A percentile compares a stretch with the other conserved stretches of the same genome.
Conservation (phyloP, 2,329 filamentous ascomycete genomes). For the Phialophora chinensis region DNA sequence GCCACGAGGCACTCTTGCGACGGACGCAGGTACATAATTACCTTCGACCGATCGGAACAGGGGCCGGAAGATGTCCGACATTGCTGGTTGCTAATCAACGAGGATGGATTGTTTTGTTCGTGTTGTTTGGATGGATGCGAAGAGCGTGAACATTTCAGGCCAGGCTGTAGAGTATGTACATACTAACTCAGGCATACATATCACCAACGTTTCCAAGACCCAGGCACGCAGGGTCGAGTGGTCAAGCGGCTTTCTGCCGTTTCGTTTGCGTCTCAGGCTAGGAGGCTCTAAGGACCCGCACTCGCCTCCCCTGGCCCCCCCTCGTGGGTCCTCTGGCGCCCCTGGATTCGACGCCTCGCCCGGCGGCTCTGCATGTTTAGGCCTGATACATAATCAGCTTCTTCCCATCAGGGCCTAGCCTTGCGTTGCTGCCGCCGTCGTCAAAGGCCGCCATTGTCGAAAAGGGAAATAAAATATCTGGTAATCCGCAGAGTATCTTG, state of each 20-base stretch:
- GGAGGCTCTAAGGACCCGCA: background rate
- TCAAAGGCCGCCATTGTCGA: background rate
- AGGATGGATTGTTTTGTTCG: background rate
- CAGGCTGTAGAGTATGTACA: background rate
- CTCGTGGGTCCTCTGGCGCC: background rate
- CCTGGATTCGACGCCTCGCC: conserved; percentile 16
- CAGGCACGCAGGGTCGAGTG: background rate
- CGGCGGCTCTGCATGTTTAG: background rate
- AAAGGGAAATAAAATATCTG: conserved; percentile 19
- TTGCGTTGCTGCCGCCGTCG: conserved; percentile 17
- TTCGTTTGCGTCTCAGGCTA: conserved; percentile 7
- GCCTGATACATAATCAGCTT: conserved; percentile 22
- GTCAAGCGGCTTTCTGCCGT: conserved; percentile 9
- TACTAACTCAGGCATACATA: background rate
- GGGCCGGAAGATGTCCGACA: conserved; percentile 30
- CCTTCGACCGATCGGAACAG: conserved; percentile 27
- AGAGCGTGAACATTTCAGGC: background rate
- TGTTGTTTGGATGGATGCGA: background rate
- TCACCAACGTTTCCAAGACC: background rate
- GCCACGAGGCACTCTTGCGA: background rate
- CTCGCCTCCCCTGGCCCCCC: background rate
- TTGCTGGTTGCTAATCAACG: conserved; percentile 11
- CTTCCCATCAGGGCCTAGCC: conserved; percentile 15
- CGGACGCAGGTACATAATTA: conserved; percentile 17
- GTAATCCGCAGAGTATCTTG: conserved; percentile 8